Base-by-base conservation (phyloP, 2,329 filamentous ascomycete genomes). In the Arthrocladium fulminans region DNA sequence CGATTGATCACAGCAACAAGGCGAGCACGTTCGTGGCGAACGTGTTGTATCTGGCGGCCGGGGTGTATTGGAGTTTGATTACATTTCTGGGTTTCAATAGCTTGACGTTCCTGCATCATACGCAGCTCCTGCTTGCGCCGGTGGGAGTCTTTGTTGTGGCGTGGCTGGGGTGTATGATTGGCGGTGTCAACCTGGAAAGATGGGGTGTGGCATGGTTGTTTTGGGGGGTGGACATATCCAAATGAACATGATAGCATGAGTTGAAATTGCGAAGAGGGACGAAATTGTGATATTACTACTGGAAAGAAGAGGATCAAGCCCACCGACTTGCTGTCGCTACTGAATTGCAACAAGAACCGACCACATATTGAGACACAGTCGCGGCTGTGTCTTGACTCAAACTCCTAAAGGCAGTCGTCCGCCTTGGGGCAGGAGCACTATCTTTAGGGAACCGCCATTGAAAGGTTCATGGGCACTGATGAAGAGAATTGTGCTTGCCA, bases 1-100 rank as follows among this genome's bases (percentile, higher is more conserved):
- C 83, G 20, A 64, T 71, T 38, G 69, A 67, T 15, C 68, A 65
- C 49, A 52, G 49, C 29, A 67, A 69, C 47, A 67, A 68, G 50
- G 59, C 70, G 27, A 63, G 67, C 25, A 70, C 77, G 19, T 75
- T 84, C 53, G 69, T 84, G 29, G 79, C 79, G 23, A 84, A 84
- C 59, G 75, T 78, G 1, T 72, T 84, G 54, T 84, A 84, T 58
- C 71, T 84, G n/a, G 68, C 80, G 30, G 81, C 80, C 0, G 65
- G 82, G 45, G 73, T 73, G 23, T 84, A 84, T 65, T 84, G 84
- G 64, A 80, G 77, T 59, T 75, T 83, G 55, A 81, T 84, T 58
- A 81, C 77, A 7, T 84, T 84, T 61, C 67, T 84, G 37, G 81
- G 81, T 27, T 84, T 84, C 64, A 84, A 84, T 57, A 79, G 80